Conservation (phyloP, 2,329 filamentous ascomycete genomes). For the Trichoderma breve region DNA sequence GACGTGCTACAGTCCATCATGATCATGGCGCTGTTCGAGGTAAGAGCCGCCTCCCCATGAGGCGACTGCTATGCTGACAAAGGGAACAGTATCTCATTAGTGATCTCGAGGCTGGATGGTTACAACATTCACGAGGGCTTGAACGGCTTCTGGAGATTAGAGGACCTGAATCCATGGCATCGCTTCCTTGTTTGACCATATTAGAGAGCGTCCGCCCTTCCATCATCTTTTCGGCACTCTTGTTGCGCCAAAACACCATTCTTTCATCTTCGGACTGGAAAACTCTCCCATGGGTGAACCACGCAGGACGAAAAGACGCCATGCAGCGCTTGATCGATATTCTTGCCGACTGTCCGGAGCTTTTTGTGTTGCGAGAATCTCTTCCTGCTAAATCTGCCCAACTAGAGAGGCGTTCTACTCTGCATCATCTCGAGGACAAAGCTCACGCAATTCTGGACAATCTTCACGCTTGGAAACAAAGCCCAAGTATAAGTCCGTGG, state of each 20-base stretch:
- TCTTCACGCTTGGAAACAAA: background rate
- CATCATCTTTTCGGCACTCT: background rate
- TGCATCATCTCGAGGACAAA: background rate
- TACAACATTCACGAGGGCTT: background rate
- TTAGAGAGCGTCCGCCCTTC: background rate
- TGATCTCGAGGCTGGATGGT: background rate
- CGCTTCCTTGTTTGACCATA: background rate
- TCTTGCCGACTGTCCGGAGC: background rate
- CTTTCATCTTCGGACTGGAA: background rate
- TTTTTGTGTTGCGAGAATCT: background rate
- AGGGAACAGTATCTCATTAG: background rate
- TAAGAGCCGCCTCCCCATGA: background rate
- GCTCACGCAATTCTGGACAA: background rate
- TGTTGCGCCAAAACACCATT: background rate
- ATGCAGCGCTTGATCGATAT: background rate
- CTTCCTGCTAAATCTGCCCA: background rate
- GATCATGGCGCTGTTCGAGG: background rate
- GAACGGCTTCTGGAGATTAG: background rate
- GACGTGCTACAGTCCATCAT: background rate
- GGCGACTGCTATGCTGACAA: background rate
- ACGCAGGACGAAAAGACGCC: background rate
- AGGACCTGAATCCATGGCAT: background rate
- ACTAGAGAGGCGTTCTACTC: background rate
- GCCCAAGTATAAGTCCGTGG: background rate
- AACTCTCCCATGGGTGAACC: background rate